phyloP scores from a whole-genome alignment of 1,284 basidiomycete genomes.

The Naganishia liquefaciens region DNA sequence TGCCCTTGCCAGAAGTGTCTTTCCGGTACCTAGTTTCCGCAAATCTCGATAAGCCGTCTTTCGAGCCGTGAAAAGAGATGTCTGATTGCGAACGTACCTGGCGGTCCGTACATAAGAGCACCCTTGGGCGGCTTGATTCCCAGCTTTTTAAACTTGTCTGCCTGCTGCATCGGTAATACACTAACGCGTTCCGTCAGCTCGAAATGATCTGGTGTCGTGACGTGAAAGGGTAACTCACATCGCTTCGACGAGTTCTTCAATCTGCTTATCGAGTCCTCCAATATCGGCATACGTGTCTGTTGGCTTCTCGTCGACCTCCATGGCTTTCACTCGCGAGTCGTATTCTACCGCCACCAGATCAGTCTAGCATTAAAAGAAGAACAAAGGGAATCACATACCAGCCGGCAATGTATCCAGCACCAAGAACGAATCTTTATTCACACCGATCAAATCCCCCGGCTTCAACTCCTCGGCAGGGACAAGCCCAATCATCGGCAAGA shows the following conservation, averaged over 20 bases:
- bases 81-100: slow-evolving; percentile 55
- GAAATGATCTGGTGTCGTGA: neutral
- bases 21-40: slow-evolving; percentile 64
- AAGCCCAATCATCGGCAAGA: slow-evolving; percentile 95
- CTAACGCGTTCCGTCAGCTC: slow-evolving; percentile 34
- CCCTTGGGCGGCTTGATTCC: slow-evolving; percentile 80
- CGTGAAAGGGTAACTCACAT: slow-evolving; percentile 55
- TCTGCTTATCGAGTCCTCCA: slow-evolving; percentile 77
- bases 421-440: slow-evolving; percentile 99
- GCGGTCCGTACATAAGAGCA: slow-evolving; percentile 76
- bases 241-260: slow-evolving; percentile 76
- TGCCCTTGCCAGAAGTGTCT: slow-evolving; percentile 73
- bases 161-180: slow-evolving; percentile 77
- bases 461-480: slow-evolving; percentile 86
- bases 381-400: slow-evolving; percentile 38
- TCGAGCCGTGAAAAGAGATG: neutral
- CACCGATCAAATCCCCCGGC: slow-evolving; percentile 93
- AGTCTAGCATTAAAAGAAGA: neutral
- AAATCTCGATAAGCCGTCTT: slow-evolving; percentile 13
- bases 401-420: slow-evolving; percentile 81
- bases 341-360: slow-evolving; percentile 59
- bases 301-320: slow-evolving; percentile 86
- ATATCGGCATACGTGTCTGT: slow-evolving; percentile 79
- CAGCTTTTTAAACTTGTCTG: slow-evolving; percentile 75
- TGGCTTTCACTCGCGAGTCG: slow-evolving; percentile 78